Base-by-base conservation (phyloP, 2,329 filamentous ascomycete genomes). In the Chaetomiaceae sp. region DNA sequence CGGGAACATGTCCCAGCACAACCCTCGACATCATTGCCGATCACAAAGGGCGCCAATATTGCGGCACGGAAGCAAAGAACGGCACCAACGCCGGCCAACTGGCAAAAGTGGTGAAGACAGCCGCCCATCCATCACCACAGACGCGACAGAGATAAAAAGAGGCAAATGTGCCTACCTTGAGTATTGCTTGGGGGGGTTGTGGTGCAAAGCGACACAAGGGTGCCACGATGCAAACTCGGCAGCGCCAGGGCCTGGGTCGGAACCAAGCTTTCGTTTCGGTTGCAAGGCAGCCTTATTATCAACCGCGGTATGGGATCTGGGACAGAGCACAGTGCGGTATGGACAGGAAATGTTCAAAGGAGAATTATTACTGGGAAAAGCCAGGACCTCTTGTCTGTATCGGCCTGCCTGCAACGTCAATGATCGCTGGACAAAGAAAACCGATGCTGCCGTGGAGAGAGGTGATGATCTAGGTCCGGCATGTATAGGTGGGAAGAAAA, bases 21-120 rank as follows among this genome's bases (percentile, higher is more conserved):
- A 23, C 50, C 46, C 48, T 58, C 47, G 56, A 60, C 53, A 54
- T 56, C 48, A 46, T 57, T 57, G 58, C 48, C 54, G 56, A 60
- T 58, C 53, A 48, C 46, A 27, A 44, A 18, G 27, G 21, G 42
- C 42, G 23, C 34, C 27, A 27, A 52, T 27, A 30, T 49, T 41
- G 33, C 21, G 38, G 16, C 25, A 34, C 21, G n/a, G 30, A 5
- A 20, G 18, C 21, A 29, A 7, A 42, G 34, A 21, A n/a, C 7
- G 34, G 10, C 23, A 25, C 14, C n/a, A 14, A 34, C 11, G 25
- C 16, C 4, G 6, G 36, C 16, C 14, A 11, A 23, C n/a, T 3
- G 34, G 45, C 18, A n/a, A 34, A 9, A 2, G n/a, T 25, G 8
- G 25, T 5, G 10, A 21, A 25, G 32, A 18, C 6, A 13, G 8